Evolutionary conservation across 2,329 filamentous ascomycete species (phyloP).

Genomic region (Cercospora zeae-maydis): DNA sequence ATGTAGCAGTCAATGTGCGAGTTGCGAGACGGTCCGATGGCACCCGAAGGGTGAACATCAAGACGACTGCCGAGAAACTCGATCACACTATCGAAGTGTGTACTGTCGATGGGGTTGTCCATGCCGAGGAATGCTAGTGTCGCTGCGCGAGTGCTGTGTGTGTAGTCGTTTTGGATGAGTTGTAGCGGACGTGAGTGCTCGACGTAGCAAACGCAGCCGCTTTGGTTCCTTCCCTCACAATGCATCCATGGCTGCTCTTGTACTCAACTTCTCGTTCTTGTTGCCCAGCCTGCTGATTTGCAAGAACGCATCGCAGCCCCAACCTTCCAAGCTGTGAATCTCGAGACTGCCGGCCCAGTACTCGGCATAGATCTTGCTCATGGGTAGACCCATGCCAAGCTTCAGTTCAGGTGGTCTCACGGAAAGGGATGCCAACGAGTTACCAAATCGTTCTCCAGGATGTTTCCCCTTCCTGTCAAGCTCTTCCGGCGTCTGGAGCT

Average conservation of each 20-base stretch:
- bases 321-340: constrained; percentile 88
- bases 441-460: constrained; percentile 45
- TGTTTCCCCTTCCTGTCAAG: constrained; percentile 15
- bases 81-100: neutral
- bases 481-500: constrained; percentile 26
- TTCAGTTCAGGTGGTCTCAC: constrained; percentile 80
- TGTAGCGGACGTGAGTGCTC: neutral
- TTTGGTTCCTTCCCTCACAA: neutral
- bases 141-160: neutral
- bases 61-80: constrained; percentile 3
- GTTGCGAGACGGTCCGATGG: constrained; percentile 16
- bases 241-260: constrained; percentile 50
- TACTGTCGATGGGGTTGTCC: neutral
- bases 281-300: constrained; percentile 96
- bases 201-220: neutral
- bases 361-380: constrained; percentile 92
- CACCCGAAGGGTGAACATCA: constrained; percentile 14
- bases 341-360: constrained; percentile 96
- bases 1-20: constrained; percentile 24
- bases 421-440: constrained; percentile 74
- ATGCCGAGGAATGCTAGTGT: neutral
- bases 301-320: constrained; percentile 91
- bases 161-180: neutral
- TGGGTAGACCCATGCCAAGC: constrained; percentile 86
- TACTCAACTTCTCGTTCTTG: constrained; percentile 89